Conservation (phyloP, 2,329 filamentous ascomycete genomes). For the Neospermospora avenae region DNA sequence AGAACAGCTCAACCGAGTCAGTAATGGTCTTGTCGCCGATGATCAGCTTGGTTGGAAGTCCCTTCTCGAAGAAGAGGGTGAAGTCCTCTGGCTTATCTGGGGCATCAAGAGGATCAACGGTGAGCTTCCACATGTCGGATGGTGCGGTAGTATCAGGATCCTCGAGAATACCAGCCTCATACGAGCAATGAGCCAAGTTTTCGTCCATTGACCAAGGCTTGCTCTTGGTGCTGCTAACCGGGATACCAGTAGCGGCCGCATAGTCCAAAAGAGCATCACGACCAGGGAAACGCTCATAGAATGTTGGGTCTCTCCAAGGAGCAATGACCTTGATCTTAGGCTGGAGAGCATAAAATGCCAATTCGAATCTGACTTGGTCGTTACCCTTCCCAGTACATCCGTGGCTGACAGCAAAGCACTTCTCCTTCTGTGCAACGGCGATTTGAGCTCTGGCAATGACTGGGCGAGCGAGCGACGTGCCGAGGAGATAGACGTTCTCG, state of each 20-base stretch:
- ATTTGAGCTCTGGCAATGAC: slow-evolving; percentile 69
- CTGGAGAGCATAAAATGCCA: slow-evolving; percentile 58
- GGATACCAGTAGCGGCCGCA: slow-evolving; percentile 63
- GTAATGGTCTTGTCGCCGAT: slow-evolving; percentile 58
- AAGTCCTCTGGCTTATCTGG: slow-evolving; percentile 70
- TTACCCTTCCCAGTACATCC: slow-evolving; percentile 63
- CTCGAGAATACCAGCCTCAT: slow-evolving; percentile 66
- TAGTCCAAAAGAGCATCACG: slow-evolving; percentile 72
- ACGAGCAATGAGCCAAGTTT: slow-evolving; percentile 73
- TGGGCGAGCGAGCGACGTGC: slow-evolving; percentile 62
- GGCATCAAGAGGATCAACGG: slow-evolving; percentile 64
- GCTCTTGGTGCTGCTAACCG: slow-evolving; percentile 69
- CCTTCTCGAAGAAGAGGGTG: slow-evolving; percentile 69
- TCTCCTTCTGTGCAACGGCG: slow-evolving; percentile 59
- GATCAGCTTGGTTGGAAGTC: slow-evolving; percentile 66
- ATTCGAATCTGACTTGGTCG: slow-evolving; percentile 64
- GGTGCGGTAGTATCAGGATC: slow-evolving; percentile 63
- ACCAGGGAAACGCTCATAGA: slow-evolving; percentile 69
- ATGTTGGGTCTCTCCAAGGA: slow-evolving; percentile 69
- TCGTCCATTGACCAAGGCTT: slow-evolving; percentile 68
- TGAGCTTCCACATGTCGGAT: slow-evolving; percentile 77
- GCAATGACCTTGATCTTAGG: slow-evolving; percentile 69
- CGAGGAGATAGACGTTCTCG: slow-evolving; percentile 63
- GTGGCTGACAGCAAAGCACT: slow-evolving; percentile 46
- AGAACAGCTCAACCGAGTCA: slow-evolving; percentile 69